Percentiles rank a stretch among this genome's conserved stretches.
These are phyloP conservation scores for Cordyceps pruinosa DNA, from an alignment of 2,329 filamentous ascomycete species.

Conservation along the genomic window DNA sequence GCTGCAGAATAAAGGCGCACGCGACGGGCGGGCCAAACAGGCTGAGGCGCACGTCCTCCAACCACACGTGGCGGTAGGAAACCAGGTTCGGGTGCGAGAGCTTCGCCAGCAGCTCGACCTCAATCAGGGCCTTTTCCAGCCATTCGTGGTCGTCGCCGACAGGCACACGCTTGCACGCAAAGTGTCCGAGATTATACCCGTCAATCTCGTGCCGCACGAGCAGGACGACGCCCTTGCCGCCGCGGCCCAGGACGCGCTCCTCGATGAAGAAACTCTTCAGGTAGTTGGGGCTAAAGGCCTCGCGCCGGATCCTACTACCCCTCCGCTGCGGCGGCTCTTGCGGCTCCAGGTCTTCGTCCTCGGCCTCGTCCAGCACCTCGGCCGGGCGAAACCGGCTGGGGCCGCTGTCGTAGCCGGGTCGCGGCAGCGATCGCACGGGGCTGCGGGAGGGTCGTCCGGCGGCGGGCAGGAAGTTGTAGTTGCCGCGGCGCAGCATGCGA, in stretches of 20 bases:
- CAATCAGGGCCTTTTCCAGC: conserved; percentile 88
- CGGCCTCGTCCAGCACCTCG: conserved; percentile 19
- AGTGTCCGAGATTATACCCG: conserved; percentile 78
- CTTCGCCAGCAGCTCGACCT: conserved; percentile 87
- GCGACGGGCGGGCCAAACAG: conserved; percentile 86
- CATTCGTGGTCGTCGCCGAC: conserved; percentile 92
- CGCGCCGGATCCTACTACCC: conserved; percentile 68
- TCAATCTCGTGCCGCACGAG: conserved; percentile 92
- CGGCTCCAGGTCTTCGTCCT: conserved; percentile 14
- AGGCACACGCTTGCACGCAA: conserved; percentile 94
- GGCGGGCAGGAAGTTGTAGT: conserved; percentile 35
- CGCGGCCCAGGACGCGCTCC: conserved; percentile 76
- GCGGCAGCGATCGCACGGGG: conserved; percentile 47
- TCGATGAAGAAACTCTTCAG: conserved; percentile 91
- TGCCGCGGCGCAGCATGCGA: conserved; percentile 69
- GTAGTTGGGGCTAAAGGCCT: conserved; percentile 87
- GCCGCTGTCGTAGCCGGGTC: conserved; percentile 31
- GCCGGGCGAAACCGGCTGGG: conserved; percentile 14
- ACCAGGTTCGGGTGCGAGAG: conserved; percentile 93
- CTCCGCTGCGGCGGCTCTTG: not conserved
- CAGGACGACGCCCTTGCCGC: conserved; percentile 90
- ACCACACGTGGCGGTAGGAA: conserved; percentile 94
- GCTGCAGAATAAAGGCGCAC: conserved; percentile 93
- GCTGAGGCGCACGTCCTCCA: conserved; percentile 79
- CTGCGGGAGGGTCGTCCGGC: conserved; percentile 41